Base-by-base conservation (phyloP, 768 basidiomycete species). In the Mrakia blollopis region DNA sequence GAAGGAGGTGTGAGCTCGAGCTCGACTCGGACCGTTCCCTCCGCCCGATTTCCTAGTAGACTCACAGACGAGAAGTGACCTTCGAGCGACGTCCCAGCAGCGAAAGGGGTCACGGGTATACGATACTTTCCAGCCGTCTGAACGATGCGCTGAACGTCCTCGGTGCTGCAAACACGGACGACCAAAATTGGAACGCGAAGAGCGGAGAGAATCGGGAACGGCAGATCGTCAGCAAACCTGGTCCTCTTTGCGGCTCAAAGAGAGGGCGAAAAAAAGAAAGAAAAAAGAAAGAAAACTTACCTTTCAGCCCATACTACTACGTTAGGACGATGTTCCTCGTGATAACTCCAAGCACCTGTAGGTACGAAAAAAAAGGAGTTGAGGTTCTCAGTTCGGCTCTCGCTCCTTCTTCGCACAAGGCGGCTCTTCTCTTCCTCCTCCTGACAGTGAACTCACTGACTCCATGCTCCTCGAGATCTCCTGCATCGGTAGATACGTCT, bases 41-140 rank as follows among this genome's bases (percentile, higher is more conserved):
- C 28, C 28, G 61, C 2, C 0, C 21, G 13, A 8, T 3, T 35
- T 23, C 23, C n/a, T n/a, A n/a, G n/a, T 30, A 57, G n/a, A 63
- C 73, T 65, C 28, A 75, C 74, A 32, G 76, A 72, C 11, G 28
- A 35, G 28, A 90, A 93, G 83, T 96, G 92, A 0, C 93, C 93
- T 81, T 96, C 94, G 23, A 95, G 86, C 81, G 90, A 91, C 0
- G 93, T 96, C 7, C 91, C 93, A 1, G 92, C 94, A 68, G 91
- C 89, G 80, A 90, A 94, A 4, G 93, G 89, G 23, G 89, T 89
- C 35, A 96, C 86, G 3, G 94, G 94, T 47, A 96, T 85, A 67
- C 86, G 86, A 82, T 89, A 90, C 81, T 89, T 89, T 63, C 87
- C 86, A 0, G 94, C 89, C 60, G 93, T 88, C 76, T 91, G 88